Evolutionary conservation across 2,329 filamentous ascomycete species (phyloP), one percentile per base, ranked within the genome.

Genomic region (Pestalotiopsis sp.): DNA sequence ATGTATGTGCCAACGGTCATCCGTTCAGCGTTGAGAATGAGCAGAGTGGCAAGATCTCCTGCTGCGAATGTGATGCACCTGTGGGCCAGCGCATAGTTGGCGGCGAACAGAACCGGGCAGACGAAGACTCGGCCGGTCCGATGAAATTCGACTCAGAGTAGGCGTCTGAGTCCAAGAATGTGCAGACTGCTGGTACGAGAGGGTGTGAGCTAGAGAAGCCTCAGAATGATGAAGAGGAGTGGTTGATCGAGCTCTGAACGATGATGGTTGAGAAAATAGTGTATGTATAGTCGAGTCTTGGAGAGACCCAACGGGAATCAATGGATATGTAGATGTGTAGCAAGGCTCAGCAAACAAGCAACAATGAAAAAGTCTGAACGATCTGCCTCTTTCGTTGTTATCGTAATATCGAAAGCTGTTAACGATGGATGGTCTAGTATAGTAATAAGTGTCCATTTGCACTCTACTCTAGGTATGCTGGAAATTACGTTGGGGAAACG

Each of bases 11-110:
- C 25, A 88, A 89, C 68, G 83, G 84, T 1, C 87, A 91, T 73
- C 85, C 87, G 2, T 91, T 92, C 71, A 88, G 89, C 0, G 83
- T 92, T 49, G 88, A 92, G 69, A 49, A 25, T 14, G 41, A 45
- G 38, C 3, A 11, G 38, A 11, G 3, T n/a, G 6, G 61, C 41
- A 41, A 17, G 14, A 27, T 49, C 17, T 45, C 4, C 40, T 64
- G 61, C 40, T 20, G n/a, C 17, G 61, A 64, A 27, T 64, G 61
- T 13, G 40, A 64, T n/a, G 61, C 61, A 17, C 61, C 61, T 31
- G 61, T 41, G 12, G 31, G 59, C n/a, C 7, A 61, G 13, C 13
- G 14, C n/a, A 20, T 61, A 9, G 14, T 61, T 20, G 31, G 38
- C 31, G 27, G 12, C 6, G 23, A 38, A 11, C 17, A 61, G 4